Evolutionary conservation across 495 filamentous ascomycete species (phyloP).

Genomic region (Paragyromitra xinjiangensis): DNA sequence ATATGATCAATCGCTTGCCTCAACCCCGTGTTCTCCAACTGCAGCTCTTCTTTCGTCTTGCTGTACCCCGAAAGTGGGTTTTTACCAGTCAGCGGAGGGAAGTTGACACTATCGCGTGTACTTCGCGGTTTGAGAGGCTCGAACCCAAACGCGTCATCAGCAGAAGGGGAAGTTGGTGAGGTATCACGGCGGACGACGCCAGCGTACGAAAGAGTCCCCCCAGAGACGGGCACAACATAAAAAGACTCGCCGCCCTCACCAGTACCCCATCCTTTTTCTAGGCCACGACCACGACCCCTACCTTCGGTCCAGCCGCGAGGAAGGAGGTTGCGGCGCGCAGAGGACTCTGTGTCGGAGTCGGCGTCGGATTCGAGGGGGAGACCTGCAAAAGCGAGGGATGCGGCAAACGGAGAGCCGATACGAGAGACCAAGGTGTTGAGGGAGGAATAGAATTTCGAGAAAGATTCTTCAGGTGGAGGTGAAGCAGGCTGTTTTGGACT

Average conservation of each 20-base stretch:
- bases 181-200: conserved; percentile 68
- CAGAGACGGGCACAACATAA: conserved; percentile 91
- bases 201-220: conserved; percentile 88
- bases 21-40: conserved; percentile 54
- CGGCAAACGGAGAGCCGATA: conserved; percentile 71
- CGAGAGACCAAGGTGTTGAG: conserved; percentile 81
- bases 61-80: conserved; percentile 39
- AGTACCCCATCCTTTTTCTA: conserved; percentile 60
- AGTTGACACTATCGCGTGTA: conserved; percentile 13
- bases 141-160: conserved; percentile 28
- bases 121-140: conserved; percentile 28
- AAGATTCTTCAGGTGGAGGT: conserved; percentile 71
- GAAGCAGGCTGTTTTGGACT: conserved; percentile 26
- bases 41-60: conserved; percentile 55
- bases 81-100: conserved; percentile 7
- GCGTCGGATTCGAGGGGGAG: conserved; percentile 70
- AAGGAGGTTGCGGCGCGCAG: conserved; percentile 49
- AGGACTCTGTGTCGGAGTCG: conserved; percentile 25
- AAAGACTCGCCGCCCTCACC: conserved; percentile 65
- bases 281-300: conserved; percentile 61
- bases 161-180: conserved; percentile 26
- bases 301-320: conserved; percentile 58
- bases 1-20: conserved; percentile 53
- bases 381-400: conserved; percentile 89
- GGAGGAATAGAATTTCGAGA: conserved; percentile 87